Evolutionary conservation across 306 rosid genomes (phyloP), one percentile per base, ranked within the genome.

Genomic region (Rosa chinensis): DNA sequence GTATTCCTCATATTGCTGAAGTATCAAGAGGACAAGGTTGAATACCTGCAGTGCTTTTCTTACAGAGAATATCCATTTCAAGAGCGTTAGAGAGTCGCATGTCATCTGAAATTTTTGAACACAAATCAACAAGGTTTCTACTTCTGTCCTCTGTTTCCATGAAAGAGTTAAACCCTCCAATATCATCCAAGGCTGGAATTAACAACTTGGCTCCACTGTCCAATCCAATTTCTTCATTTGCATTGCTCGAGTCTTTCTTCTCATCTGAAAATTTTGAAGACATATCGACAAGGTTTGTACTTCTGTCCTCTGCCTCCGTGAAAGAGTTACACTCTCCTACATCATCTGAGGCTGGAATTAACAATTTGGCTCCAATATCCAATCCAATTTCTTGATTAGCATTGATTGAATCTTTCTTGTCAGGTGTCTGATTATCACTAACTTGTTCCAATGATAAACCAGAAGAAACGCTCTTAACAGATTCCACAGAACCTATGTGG

Each of bases 1-100:
- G 56, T 56, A 74, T 56, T 55, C 20, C 53, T n/a, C 67, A 74
- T 74, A 55, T 13, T 73, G 39, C 18, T 68, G 9, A 40, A n/a
- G 49, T 68, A 12, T 43, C 72, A 42, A 25, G 35, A 69, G 53
- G 53, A 44, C 5, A 43, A 69, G 37, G 50, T 68, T 42, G 32
- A 68, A 43, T 69, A 21, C 53, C 53, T 43, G 73, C 18, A 20
- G 52, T 43, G 12, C 53, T 11, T 69, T 44, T 43, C 28, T 69
- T 21, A 9, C 21, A 39, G 49, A 20, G 49, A 42, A 5, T 43
- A 5, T 10, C 73, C 73, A 40, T 11, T 11, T 42, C 23, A 68
- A 40, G 7, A 20, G 32, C 8, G 8, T 42, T 5, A 10, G 52
- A 20, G 35, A 43, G 21, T 66, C 6, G 48, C 2, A 1, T 68